phyloP scores from a whole-genome alignment of 352 stramenopile species.

The Thalassiosira sp. region DNA sequence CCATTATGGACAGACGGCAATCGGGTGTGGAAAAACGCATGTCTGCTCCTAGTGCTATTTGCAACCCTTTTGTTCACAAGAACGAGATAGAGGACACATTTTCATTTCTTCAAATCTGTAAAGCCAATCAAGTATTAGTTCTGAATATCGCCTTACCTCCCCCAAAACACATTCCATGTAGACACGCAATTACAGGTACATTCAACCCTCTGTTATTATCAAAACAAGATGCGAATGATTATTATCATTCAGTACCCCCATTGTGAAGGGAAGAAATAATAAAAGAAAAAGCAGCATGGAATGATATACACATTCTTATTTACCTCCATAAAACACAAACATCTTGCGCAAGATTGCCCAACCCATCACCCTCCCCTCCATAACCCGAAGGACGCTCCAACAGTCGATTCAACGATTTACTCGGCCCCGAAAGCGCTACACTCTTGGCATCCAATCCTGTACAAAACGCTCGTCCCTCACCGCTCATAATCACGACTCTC shows the following conservation, averaged over 20 bases:
- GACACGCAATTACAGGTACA: constrained; percentile 75
- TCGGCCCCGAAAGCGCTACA: constrained; percentile 34
- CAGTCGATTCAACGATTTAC: constrained; percentile 44
- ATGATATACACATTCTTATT: constrained; percentile 10
- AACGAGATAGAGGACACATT: too few species aligned
- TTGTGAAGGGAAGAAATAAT: background rate
- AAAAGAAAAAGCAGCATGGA: background rate
- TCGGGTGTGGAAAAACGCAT: constrained; percentile 72
- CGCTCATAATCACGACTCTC: constrained; percentile 74
- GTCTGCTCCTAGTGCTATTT: constrained; percentile 83
- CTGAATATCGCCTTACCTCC: constrained; percentile 38
- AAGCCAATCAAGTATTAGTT: background rate
- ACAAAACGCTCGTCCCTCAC: constrained; percentile 77
- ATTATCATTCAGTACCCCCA: constrained; percentile 1
- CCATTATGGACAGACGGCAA: constrained; percentile 83
- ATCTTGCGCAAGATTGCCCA: constrained; percentile 82
- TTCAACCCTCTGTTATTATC: constrained; percentile 47
- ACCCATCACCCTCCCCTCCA: constrained; percentile 33
- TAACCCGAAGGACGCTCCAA: constrained; percentile 62
- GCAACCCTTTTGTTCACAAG: too few species aligned
- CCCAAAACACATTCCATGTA: constrained; percentile 84
- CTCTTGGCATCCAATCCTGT: constrained; percentile 78
- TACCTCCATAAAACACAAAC: constrained; percentile 78
- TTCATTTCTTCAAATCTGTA: too few species aligned
- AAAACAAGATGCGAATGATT: background rate